Evolutionary conservation across 371 early-diverging fungal genomes (phyloP).

Genomic region (Mucor saturninus): DNA sequence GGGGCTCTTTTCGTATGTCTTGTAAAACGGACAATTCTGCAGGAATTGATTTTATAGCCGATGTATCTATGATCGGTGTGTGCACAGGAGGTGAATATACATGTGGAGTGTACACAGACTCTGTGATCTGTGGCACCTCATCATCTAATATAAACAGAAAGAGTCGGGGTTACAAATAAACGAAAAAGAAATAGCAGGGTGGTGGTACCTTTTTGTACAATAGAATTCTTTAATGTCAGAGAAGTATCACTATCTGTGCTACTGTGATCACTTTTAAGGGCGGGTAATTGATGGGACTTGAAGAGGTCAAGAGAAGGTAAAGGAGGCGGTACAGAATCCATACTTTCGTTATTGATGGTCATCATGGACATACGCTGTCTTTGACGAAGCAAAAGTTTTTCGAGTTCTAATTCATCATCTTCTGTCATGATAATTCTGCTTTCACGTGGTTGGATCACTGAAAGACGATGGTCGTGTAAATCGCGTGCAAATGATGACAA

Average conservation of each 20-base stretch:
- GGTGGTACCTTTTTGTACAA: too few species aligned
- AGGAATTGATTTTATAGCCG: not conserved
- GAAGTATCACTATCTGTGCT: not conserved
- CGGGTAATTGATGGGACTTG: constrained; percentile 6
- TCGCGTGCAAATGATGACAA: constrained; percentile 48
- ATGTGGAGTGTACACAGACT: not conserved
- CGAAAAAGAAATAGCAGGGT: not conserved
- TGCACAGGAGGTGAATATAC: too few species aligned
- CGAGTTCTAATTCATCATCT: constrained; percentile 50
- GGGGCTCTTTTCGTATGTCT: too few species aligned
- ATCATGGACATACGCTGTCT: constrained; percentile 21
- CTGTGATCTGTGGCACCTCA: too few species aligned
- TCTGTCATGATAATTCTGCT: constrained; percentile 42
- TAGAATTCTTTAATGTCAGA: not conserved
- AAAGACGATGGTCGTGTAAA: constrained; percentile 49
- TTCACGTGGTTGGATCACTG: constrained; percentile 44
- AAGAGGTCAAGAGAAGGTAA: constrained; percentile 19
- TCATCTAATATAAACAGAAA: too few species aligned
- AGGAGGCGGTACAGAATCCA: constrained; percentile 21
- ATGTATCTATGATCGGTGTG: too few species aligned
- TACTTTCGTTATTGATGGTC: constrained; percentile 11
- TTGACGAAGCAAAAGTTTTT: constrained; percentile 31
- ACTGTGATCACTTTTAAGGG: not conserved
- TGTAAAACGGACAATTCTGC: too few species aligned
- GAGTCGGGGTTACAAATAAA: too few species aligned